Evolutionary conservation across 2,329 filamentous ascomycete genomes (phyloP).

Genomic region (Stemphylium beticola): DNA sequence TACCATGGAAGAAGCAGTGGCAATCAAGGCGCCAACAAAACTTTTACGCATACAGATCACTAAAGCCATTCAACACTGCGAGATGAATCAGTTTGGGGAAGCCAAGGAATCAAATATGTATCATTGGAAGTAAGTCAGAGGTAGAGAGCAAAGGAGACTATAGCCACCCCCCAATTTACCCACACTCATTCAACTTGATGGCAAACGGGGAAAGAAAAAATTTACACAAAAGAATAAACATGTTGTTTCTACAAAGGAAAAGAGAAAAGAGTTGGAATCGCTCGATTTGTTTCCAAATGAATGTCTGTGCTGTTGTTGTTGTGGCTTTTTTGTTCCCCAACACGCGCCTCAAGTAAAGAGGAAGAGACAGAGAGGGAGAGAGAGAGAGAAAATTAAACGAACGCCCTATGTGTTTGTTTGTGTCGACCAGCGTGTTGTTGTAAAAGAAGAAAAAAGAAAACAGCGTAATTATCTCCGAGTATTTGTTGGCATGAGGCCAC

Average conservation of each 20-base stretch:
- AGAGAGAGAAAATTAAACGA: background rate
- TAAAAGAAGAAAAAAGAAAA: background rate
- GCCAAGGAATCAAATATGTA: conserved; percentile 39
- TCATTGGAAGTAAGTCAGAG: conserved; percentile 34
- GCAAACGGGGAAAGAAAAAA: too few species aligned
- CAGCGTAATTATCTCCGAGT: background rate
- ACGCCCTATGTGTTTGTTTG: background rate
- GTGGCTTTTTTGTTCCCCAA: too few species aligned
- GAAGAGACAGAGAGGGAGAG: background rate
- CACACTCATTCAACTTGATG: too few species aligned
- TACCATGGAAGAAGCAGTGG: too few species aligned
- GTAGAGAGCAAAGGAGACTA: too few species aligned
- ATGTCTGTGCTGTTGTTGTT: too few species aligned
- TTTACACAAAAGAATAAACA: background rate
- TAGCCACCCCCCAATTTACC: too few species aligned
- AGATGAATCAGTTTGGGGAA: background rate
- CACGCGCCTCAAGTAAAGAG: conserved; percentile 14
- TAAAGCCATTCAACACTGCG: background rate
- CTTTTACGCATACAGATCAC: background rate
- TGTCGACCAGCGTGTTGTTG: too few species aligned
- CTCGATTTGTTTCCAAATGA: too few species aligned
- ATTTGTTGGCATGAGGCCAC: background rate
- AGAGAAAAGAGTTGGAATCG: conserved; percentile 11
- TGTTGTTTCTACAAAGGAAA: conserved; percentile 29
- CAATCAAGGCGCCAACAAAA: too few species aligned